Percentiles rank a stretch among this genome's conserved stretches.
These are phyloP conservation scores for Tolypocladium guangdongense DNA, from an alignment of 2,329 filamentous ascomycete species.

Conservation along the genomic window DNA sequence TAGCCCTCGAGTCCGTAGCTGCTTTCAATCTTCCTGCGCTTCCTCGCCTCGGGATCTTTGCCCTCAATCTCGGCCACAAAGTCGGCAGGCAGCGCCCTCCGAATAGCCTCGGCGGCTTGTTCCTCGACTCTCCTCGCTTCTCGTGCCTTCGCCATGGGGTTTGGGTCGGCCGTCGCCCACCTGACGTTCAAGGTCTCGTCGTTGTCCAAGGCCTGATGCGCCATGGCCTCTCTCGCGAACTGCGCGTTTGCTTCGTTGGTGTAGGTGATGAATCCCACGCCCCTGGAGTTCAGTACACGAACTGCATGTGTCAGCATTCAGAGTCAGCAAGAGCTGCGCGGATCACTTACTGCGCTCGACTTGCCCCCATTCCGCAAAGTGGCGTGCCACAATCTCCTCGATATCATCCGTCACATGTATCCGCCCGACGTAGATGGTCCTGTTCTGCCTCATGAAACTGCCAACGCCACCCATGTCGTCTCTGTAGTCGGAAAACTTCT, in stretches of 20 bases:
- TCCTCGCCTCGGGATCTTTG: conserved; percentile 73
- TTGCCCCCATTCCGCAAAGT: conserved; percentile 95
- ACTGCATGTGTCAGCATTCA: conserved; percentile 22
- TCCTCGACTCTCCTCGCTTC: conserved; percentile 86
- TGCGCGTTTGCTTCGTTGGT: conserved; percentile 80
- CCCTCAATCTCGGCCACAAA: conserved; percentile 94
- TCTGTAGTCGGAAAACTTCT: conserved; percentile 86
- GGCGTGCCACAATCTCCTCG: conserved; percentile 86
- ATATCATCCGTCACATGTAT: conserved; percentile 97
- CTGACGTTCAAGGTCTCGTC: conserved; percentile 89
- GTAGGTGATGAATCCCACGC: conserved; percentile 94
- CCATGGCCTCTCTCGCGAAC: conserved; percentile 93
- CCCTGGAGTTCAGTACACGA: conserved; percentile 76
- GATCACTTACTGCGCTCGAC: conserved; percentile 56
- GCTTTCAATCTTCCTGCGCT: conserved; percentile 81
- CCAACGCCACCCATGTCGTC: conserved; percentile 98
- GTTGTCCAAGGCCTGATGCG: conserved; percentile 84
- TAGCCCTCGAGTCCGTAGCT: conserved; percentile 84
- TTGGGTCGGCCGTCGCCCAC: conserved; percentile 95
- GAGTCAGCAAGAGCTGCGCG: neutral
- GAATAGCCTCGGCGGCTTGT: conserved; percentile 88
- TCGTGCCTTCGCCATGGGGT: conserved; percentile 85
- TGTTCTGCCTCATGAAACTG: conserved; percentile 84
- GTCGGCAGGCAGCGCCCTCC: conserved; percentile 75
- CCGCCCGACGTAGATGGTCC: conserved; percentile 84